These are phyloP conservation scores for Podaxis sp. DNA, from an alignment of 768 basidiomycete genomes.

Conservation along the genomic window DNA sequence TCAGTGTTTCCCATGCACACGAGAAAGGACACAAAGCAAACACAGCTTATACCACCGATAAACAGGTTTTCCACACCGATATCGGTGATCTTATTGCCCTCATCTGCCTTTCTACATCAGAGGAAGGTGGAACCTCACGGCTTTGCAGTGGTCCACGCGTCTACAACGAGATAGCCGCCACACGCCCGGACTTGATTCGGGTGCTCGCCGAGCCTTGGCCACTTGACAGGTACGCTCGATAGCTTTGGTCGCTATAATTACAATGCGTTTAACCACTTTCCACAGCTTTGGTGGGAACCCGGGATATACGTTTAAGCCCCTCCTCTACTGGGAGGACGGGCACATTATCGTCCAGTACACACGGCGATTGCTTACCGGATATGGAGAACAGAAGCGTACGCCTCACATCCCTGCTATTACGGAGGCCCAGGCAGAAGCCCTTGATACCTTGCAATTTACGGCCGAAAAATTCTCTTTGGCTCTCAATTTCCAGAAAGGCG, in stretches of 20 bases:
- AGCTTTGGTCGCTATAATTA: neutral
- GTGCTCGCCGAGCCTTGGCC: conserved; percentile 43
- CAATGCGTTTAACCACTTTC: neutral
- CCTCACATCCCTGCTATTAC: conserved; percentile 43
- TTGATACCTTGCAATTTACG: conserved; percentile 36
- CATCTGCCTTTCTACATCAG: conserved; percentile 40
- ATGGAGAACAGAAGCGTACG: conserved; percentile 32
- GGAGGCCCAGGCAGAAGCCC: conserved; percentile 49
- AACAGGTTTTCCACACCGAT: conserved; percentile 53
- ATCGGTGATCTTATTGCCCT: conserved; percentile 44
- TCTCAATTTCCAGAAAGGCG: conserved; percentile 48
- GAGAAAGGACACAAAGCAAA: conserved; percentile 37
- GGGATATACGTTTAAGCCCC: conserved; percentile 35
- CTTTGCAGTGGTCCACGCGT: conserved; percentile 45
- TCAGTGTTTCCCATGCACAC: conserved; percentile 31
- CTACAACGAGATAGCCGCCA: conserved; percentile 48
- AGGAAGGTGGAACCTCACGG: conserved; percentile 44
- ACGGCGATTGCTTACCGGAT: conserved; percentile 44
- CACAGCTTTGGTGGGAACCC: conserved; percentile 38
- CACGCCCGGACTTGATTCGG: conserved; percentile 43
- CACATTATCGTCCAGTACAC: conserved; percentile 47
- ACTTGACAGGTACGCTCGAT: conserved; percentile 26
- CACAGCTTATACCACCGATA: conserved; percentile 48
- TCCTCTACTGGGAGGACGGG: conserved; percentile 39
- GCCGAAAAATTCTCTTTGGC: conserved; percentile 43